Conservation (phyloP, 192 early-diverging fungal genomes). For the Funneliformis geosporum region DNA sequence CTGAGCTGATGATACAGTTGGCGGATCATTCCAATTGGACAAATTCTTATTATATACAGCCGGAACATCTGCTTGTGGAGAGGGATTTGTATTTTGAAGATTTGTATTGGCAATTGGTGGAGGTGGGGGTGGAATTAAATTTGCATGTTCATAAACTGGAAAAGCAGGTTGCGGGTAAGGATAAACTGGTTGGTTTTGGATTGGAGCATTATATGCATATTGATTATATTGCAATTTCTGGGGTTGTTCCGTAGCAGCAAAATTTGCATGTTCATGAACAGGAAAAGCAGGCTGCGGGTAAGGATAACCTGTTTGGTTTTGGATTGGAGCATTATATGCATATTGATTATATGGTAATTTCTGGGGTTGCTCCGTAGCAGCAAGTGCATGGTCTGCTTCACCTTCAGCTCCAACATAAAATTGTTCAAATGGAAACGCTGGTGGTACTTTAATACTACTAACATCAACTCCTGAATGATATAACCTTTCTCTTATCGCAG, state of each 20-base stretch:
- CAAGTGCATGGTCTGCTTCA: constrained; percentile 33
- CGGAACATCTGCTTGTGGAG: constrained; percentile 39
- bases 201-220: constrained; percentile 32
- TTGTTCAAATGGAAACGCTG: constrained; percentile 67
- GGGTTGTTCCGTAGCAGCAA: too few species aligned
- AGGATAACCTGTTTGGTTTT: constrained; percentile 37
- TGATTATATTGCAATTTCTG: constrained; percentile 31
- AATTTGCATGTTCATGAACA: constrained; percentile 32
- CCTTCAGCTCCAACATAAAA: constrained; percentile 54
- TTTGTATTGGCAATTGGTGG: constrained; percentile 39
- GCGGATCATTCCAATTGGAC: constrained; percentile 63
- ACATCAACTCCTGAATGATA: constrained; percentile 53
- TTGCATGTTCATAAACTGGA: constrained; percentile 31
- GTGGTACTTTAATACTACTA: constrained; percentile 50
- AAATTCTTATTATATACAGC: constrained; percentile 48
- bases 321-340: constrained; percentile 39
- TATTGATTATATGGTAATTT: constrained; percentile 31
- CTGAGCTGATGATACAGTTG: constrained; percentile 39
- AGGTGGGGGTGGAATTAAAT: constrained; percentile 36
- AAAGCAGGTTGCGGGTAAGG: constrained; percentile 35
- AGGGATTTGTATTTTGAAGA: constrained; percentile 36
- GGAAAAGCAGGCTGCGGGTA: constrained; percentile 33
- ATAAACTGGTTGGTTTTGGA: constrained; percentile 39
- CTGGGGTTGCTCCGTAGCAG: constrained; percentile 15
- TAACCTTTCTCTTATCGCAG: constrained; percentile 75